Evolutionary conservation across 306 rosid genomes (phyloP).

Genomic region (Phaseolus lunatus): DNA sequence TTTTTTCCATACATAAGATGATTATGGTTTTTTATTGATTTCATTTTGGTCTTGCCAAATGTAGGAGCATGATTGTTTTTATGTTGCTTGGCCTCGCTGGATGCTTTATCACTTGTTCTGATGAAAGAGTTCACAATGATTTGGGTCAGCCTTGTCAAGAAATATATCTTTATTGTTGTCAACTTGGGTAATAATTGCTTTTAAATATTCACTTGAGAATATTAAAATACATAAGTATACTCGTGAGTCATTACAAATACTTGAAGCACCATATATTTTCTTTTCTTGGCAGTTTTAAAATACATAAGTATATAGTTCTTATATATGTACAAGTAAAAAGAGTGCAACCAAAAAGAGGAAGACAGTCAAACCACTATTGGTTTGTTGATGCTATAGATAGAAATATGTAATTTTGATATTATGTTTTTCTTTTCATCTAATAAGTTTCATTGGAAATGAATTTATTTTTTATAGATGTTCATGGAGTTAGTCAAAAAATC

Average conservation of each 20-base stretch:
- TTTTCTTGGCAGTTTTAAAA: not conserved
- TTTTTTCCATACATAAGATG: slow-evolving; percentile 19
- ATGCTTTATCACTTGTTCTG: slow-evolving; percentile 84
- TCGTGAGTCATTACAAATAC: slow-evolving; percentile 4
- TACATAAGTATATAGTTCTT: slow-evolving; percentile 4
- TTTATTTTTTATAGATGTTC: no score
- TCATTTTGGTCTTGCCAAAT: slow-evolving; percentile 41
- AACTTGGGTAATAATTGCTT: slow-evolving; percentile 67
- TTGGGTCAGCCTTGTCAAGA: slow-evolving; percentile 91
- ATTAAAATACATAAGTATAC: slow-evolving; percentile 26
- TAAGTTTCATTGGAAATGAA: no score
- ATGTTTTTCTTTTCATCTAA: no score
- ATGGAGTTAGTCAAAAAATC: no score
- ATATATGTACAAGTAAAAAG: no score
- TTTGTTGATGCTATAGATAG: no score
- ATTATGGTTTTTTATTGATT: slow-evolving; percentile 9
- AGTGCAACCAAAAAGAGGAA: no score
- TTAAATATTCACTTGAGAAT: slow-evolving; percentile 6
- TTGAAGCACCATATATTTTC: slow-evolving; percentile 25
- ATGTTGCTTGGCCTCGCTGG: slow-evolving; percentile 85
- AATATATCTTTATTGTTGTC: slow-evolving; percentile 83
- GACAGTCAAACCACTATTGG: no score
- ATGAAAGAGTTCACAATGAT: slow-evolving; percentile 78
- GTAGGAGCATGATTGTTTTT: slow-evolving; percentile 77
- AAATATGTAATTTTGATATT: no score